Evolutionary conservation across 2,329 filamentous ascomycete genomes (phyloP).

Genomic region (Clonostachys sp.): DNA sequence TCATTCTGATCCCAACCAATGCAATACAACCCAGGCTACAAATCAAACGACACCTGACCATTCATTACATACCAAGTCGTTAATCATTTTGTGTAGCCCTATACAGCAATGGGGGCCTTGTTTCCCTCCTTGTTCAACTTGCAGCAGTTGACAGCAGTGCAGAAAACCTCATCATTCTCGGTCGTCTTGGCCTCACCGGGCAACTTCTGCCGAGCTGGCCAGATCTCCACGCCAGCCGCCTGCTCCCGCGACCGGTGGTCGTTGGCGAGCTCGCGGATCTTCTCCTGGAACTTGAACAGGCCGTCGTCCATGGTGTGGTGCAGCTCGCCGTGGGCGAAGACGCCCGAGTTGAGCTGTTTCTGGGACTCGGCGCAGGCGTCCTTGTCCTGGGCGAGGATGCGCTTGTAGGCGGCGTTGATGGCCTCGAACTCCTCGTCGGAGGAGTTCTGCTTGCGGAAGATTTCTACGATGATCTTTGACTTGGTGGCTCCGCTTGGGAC

Average conservation of each 20-base stretch:
- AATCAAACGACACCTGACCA: too few species aligned
- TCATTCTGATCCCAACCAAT: too few species aligned
- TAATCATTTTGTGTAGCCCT: too few species aligned
- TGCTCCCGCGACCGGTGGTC: conserved; percentile 42
- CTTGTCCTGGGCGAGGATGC: conserved; percentile 62
- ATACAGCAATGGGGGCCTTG: conserved; percentile 11
- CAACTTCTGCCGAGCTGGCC: conserved; percentile 16
- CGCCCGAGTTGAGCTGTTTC: conserved; percentile 54
- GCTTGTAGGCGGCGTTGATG: conserved; percentile 57
- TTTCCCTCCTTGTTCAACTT: conserved; percentile 10
- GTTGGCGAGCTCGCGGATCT: conserved; percentile 40
- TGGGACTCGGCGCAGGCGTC: conserved; percentile 55
- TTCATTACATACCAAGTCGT: too few species aligned
- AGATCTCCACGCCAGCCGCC: conserved; percentile 18
- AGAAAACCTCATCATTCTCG: conserved; percentile 23
- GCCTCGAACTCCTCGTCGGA: conserved; percentile 53
- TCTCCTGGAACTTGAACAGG: conserved; percentile 50
- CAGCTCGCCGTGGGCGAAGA: conserved; percentile 59
- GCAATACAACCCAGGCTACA: too few species aligned
- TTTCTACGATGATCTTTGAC: conserved; percentile 56
- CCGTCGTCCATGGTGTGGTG: conserved; percentile 58
- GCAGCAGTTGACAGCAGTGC: conserved; percentile 25
- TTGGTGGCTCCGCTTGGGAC: conserved; percentile 46
- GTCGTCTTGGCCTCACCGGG: conserved; percentile 15
- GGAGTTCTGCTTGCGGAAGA: conserved; percentile 57